Conservation (phyloP, 2,329 filamentous ascomycete genomes). For the Paraphaeosphaeria minitans region DNA sequence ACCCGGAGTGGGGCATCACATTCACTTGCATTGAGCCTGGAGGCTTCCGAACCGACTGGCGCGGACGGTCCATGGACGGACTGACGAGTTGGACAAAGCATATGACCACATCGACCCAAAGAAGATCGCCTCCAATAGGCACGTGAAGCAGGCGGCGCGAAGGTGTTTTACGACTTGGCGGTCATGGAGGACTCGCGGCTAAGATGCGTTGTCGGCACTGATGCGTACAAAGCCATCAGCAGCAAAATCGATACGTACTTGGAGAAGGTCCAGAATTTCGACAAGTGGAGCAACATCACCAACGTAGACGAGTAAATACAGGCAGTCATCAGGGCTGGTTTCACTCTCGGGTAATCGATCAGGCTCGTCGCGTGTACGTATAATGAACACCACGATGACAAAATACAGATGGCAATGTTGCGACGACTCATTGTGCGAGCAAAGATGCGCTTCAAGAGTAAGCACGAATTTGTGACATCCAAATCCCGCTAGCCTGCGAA, state of each 20-base stretch:
- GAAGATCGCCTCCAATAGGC: constrained; percentile 46
- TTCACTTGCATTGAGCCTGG: constrained; percentile 54
- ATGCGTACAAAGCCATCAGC: constrained; percentile 57
- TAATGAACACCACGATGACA: neutral
- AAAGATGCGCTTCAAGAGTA: neutral
- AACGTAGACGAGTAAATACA: constrained; percentile 50
- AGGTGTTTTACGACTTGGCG: constrained; percentile 61
- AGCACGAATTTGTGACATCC: neutral
- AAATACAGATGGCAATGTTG: no score
- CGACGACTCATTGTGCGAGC: neutral
- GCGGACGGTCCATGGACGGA: constrained; percentile 52
- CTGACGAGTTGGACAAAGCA: constrained; percentile 36
- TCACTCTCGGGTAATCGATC: neutral
- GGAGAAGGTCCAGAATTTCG: constrained; percentile 57
- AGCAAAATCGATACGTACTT: constrained; percentile 57
- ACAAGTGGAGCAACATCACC: constrained; percentile 56
- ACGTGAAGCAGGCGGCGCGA: constrained; percentile 54
- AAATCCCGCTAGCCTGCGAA: neutral
- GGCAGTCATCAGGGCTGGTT: neutral
- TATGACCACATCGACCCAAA: constrained; percentile 57
- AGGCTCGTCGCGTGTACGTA: neutral
- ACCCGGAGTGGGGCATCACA: constrained; percentile 55
- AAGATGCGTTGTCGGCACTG: constrained; percentile 59
- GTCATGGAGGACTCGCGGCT: constrained; percentile 59
- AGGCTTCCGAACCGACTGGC: constrained; percentile 54